phyloP scores from a whole-genome alignment of 106 monocot genomes.

The Allium cepa region DNA sequence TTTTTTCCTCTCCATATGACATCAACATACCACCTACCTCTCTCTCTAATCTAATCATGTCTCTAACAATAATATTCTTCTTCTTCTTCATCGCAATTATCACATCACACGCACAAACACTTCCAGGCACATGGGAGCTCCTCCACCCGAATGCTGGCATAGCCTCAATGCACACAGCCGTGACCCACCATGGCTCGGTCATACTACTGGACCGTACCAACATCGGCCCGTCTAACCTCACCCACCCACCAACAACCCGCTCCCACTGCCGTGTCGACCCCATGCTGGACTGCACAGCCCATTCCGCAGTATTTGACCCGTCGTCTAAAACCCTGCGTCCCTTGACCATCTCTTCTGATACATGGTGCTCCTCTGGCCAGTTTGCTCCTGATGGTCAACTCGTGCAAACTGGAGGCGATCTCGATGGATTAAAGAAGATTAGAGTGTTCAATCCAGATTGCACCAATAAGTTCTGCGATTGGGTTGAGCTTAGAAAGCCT shows the following conservation, averaged over 20 bases:
- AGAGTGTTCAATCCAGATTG: conserved; percentile 29
- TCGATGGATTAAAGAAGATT: conserved; percentile 37
- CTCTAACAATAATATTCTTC: neutral
- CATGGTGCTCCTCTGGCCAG: conserved; percentile 75
- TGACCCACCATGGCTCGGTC: conserved; percentile 50
- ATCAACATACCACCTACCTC: no score
- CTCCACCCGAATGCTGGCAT: conserved; percentile 53
- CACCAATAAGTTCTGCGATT: conserved; percentile 13
- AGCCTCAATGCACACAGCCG: conserved; percentile 80
- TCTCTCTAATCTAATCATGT: neutral
- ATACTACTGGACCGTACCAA: conserved; percentile 80
- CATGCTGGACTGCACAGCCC: conserved; percentile 46
- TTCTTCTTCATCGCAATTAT: neutral
- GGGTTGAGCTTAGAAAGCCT: conserved; percentile 34
- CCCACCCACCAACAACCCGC: conserved; percentile 27
- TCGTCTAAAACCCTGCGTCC: conserved; percentile 29
- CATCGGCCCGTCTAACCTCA: conserved; percentile 57
- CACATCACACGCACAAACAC: conserved; percentile 11
- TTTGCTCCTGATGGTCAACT: conserved; percentile 68
- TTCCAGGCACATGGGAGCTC: conserved; percentile 64
- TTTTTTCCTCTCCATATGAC: no score
- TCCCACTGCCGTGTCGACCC: conserved; percentile 27
- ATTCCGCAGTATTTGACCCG: conserved; percentile 58
- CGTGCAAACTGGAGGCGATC: conserved; percentile 64
- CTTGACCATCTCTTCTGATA: conserved; percentile 45